phyloP scores from a whole-genome alignment of 176 grass and related monocot genomes.

The Aechmea fasciata region DNA sequence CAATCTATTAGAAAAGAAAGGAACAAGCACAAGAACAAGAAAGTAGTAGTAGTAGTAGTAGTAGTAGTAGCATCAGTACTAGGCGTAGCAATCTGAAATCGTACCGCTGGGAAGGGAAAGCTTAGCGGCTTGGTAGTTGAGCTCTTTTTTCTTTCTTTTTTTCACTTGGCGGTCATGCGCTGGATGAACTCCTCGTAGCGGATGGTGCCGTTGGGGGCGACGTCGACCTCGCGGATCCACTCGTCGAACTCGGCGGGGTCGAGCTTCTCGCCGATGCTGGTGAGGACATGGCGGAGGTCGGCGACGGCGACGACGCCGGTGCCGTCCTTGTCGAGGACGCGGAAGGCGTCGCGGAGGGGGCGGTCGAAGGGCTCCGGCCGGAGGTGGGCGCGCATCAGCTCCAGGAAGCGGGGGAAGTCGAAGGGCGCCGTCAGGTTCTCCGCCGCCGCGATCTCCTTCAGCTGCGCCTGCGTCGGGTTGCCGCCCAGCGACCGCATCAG shows the following conservation, averaged over 20 bases:
- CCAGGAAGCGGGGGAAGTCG: constrained; percentile 87
- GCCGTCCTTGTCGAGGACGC: constrained; percentile 95
- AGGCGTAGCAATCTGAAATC: too few relatives aligned
- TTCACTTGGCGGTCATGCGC: constrained; percentile 86
- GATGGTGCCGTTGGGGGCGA: constrained; percentile 77
- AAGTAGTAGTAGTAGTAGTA: too few relatives aligned
- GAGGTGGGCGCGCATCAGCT: constrained; percentile 77
- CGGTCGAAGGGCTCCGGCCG: constrained; percentile 80
- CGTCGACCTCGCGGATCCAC: constrained; percentile 96
- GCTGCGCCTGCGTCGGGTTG: constrained; percentile 90
- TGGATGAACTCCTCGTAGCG: constrained; percentile 97
- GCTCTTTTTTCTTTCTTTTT: too few relatives aligned
- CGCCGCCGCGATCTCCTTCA: constrained; percentile 54
- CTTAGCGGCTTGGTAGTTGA: too few relatives aligned
- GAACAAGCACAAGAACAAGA: too few relatives aligned
- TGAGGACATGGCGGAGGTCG: constrained; percentile 93
- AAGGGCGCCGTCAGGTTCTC: constrained; percentile 78
- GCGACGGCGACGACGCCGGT: constrained; percentile 74
- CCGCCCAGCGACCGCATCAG: constrained; percentile 89
- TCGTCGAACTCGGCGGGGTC: constrained; percentile 93
- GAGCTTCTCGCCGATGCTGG: constrained; percentile 94
- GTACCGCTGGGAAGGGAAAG: too few relatives aligned
- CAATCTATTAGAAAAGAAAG: too few relatives aligned
- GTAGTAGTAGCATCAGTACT: too few relatives aligned
- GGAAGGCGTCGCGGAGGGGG: constrained; percentile 87